A percentile compares a stretch with the other conserved stretches of the same genome.
Evolutionary conservation across 257 asterid genomes (phyloP).

Genomic region (Solanum medicagineum): DNA sequence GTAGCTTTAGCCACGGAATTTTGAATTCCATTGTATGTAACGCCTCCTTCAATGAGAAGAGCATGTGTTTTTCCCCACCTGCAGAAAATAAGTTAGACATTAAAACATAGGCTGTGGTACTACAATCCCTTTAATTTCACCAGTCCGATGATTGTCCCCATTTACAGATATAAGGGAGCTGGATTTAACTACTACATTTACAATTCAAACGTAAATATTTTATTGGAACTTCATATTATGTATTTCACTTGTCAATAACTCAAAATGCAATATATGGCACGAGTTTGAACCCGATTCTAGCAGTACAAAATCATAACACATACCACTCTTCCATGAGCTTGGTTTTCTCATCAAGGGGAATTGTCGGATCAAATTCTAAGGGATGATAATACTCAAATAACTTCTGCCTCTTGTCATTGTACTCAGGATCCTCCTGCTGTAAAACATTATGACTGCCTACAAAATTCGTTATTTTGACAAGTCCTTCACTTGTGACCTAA

Average conservation of each 20-base stretch:
- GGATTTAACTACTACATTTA: background rate
- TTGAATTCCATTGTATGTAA: constrained; percentile 47
- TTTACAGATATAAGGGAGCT: background rate
- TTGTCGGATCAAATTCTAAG: constrained; percentile 63
- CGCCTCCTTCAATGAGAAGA: constrained; percentile 90
- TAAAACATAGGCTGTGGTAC: background rate
- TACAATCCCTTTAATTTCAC: background rate
- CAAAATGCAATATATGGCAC: background rate
- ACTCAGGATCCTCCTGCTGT: constrained; percentile 73
- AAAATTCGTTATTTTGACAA: constrained; percentile 11
- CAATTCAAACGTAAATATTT: background rate
- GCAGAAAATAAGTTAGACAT: constrained; percentile 12
- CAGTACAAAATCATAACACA: constrained; percentile 5
- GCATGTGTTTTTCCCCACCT: constrained; percentile 94
- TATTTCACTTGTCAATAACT: background rate
- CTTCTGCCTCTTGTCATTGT: constrained; percentile 67
- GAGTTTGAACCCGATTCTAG: background rate
- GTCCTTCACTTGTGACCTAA: constrained; percentile 2
- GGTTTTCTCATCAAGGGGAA: constrained; percentile 77
- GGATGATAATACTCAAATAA: constrained; percentile 78
- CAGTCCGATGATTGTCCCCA: background rate
- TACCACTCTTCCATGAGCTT: constrained; percentile 97
- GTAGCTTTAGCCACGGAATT: constrained; percentile 63
- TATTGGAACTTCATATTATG: background rate
- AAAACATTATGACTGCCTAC: constrained; percentile 77